Base-by-base conservation (phyloP, 345 rosid species). In the Kernera saxatilis region DNA sequence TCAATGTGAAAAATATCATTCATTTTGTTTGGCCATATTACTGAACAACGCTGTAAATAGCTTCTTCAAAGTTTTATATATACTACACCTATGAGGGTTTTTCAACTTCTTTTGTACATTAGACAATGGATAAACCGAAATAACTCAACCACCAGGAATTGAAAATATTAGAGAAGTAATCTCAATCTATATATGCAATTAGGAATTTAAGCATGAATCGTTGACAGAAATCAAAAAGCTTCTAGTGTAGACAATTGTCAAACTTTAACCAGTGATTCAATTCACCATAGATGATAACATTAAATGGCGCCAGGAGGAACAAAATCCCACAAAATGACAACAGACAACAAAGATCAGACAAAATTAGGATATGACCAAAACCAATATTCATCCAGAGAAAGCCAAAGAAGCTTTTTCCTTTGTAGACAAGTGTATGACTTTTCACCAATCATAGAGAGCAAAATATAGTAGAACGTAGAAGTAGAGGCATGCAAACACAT, bases 21-120 rank as follows among this genome's bases (percentile, higher is more conserved):
- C 41, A 19, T 39, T 57, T 39, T 29, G 67, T 49, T 48, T 27
- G 44, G 39, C 21, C 2, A 2, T 46, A 21, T 39, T 39, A 52
- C 12, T 71, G 9, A 53, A 63, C 19, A 15, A 8, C 17, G 23
- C 49, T 75, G 79, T 75, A 61, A 36, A 68, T 61, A 75, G 6
- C 49, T 69, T 44, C 3, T 68, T 54, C 17, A 50, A 30, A 17
- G 33, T 41, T 53, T 1, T 23, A 23, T 37, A 3, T 23, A 23
- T 37, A 65, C 17, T 17, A 44, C 10, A 50, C 18, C 1, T 25
- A 54, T 14, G 58, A 14, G 58, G 8, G 6, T 10, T 26, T 15
- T 44, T 48, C 15, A 22, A 12, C 27, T 44, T 32, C 39, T 17
- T 32, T 32, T 5, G 21, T 19, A 5, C 43, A 46, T 14, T 18